Percentiles rank a stretch among this genome's conserved stretches.
Conservation (phyloP, 345 rosid genomes). For the Gossypium arboreum region DNA sequence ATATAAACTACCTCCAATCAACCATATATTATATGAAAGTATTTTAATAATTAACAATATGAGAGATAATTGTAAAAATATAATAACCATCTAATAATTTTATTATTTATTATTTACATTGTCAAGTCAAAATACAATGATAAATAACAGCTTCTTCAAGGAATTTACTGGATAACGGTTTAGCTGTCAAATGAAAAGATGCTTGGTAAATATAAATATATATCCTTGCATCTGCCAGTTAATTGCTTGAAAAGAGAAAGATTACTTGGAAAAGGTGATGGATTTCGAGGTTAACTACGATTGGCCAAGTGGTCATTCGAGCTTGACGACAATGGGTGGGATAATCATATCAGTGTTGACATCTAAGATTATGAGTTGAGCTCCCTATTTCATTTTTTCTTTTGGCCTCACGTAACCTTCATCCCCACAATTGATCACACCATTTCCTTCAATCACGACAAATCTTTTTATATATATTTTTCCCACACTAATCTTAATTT, state of each 20-base stretch:
- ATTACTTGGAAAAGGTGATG: constrained; percentile 28
- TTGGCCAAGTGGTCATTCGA: constrained; percentile 63
- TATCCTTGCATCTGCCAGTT: not conserved
- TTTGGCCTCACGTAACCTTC: constrained; percentile 32
- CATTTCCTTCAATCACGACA: constrained; percentile 47
- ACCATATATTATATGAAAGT: no score
- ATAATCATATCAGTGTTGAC: constrained; percentile 59
- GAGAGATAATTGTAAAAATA: no score
- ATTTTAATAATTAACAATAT: no score
- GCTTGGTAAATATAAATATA: constrained; percentile 16
- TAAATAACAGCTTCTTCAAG: not conserved
- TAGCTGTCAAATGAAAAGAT: constrained; percentile 15
- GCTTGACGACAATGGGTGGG: constrained; percentile 40
- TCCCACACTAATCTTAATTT: not conserved
- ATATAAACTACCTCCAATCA: no score
- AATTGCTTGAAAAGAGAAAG: constrained; percentile 24
- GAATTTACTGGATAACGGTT: constrained; percentile 1
- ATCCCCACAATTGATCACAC: constrained; percentile 20
- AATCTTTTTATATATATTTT: not conserved
- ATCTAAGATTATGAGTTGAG: constrained; percentile 16
- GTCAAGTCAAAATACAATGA: not conserved
- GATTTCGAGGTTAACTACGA: constrained; percentile 21
- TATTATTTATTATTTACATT: no score
- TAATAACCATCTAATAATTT: no score
- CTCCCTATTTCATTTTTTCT: constrained; percentile 13